A percentile compares a stretch with the other conserved stretches of the same genome.
Evolutionary conservation across 768 basidiomycete species (phyloP).

Genomic region (Kwoniella dejecticola): DNA sequence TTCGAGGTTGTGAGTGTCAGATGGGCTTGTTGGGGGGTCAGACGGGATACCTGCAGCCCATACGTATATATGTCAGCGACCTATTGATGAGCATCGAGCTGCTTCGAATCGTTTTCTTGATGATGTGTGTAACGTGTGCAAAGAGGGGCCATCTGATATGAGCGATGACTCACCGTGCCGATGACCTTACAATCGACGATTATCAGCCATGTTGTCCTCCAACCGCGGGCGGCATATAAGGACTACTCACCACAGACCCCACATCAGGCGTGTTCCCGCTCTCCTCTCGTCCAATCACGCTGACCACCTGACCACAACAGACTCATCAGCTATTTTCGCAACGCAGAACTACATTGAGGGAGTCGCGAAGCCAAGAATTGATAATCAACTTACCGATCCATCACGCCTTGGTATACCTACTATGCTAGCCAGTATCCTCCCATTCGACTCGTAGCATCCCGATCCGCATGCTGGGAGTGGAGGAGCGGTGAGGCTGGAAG

Average conservation of each 20-base stretch:
- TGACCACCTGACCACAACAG: constrained; percentile 37
- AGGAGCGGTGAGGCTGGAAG: constrained; percentile 33
- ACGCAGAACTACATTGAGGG: too few species aligned
- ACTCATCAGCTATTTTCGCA: neutral
- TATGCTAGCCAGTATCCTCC: constrained; percentile 48
- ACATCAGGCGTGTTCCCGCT: constrained; percentile 48
- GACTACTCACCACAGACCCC: constrained; percentile 41
- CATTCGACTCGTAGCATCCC: constrained; percentile 48
- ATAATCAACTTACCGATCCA: constrained; percentile 38
- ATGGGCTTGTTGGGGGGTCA: constrained; percentile 55
- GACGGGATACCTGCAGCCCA: constrained; percentile 39
- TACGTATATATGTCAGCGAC: neutral
- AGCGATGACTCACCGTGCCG: constrained; percentile 37
- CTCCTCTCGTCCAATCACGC: constrained; percentile 47
- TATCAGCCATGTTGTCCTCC: constrained; percentile 1
- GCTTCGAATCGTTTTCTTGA: too few species aligned
- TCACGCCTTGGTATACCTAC: constrained; percentile 44
- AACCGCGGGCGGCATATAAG: neutral
- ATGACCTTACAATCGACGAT: constrained; percentile 31
- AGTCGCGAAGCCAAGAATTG: too few species aligned
- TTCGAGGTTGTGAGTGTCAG: constrained; percentile 51
- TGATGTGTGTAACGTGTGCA: too few species aligned
- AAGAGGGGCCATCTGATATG: too few species aligned
- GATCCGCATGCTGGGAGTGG: constrained; percentile 48
- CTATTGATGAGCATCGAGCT: neutral